A percentile compares a stretch with the other conserved stretches of the same genome.
These are phyloP conservation scores for Ceriops zippeliana DNA, from an alignment of 345 rosid genomes.

Conservation along the genomic window DNA sequence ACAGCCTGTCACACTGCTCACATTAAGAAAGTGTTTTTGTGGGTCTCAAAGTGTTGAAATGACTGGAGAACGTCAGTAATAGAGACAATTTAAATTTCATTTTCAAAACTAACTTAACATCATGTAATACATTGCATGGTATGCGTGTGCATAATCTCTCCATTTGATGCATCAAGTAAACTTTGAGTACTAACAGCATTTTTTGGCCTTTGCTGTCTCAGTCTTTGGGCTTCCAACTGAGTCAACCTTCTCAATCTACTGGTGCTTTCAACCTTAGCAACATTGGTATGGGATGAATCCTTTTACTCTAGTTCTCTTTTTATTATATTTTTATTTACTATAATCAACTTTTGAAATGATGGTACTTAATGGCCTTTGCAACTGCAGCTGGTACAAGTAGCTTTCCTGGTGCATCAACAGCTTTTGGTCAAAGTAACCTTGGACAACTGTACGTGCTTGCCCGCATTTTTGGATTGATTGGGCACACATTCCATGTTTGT, in stretches of 20 bases:
- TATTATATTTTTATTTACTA: conserved; percentile 1
- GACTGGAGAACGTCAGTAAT: too few species aligned
- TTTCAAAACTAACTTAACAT: too few species aligned
- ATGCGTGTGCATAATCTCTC: neutral
- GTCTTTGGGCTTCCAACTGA: conserved; percentile 41
- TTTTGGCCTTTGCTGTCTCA: conserved; percentile 42
- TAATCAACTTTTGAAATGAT: conserved; percentile 8
- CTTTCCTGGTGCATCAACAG: conserved; percentile 40
- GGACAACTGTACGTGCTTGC: conserved; percentile 50
- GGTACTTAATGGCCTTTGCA: conserved; percentile 13
- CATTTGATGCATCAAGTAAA: conserved; percentile 5
- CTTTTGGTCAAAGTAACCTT: conserved; percentile 48
- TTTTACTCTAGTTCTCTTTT: neutral
- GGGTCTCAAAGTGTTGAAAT: too few species aligned
- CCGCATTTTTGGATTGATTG: neutral
- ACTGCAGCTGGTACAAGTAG: conserved; percentile 41
- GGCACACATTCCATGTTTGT: neutral
- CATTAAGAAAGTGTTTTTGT: too few species aligned
- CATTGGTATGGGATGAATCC: conserved; percentile 56
- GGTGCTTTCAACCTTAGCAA: conserved; percentile 49
- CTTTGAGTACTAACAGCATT: conserved; percentile 10
- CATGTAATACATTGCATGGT: too few species aligned
- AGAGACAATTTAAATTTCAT: too few species aligned
- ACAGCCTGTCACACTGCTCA: too few species aligned
- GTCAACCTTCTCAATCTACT: conserved; percentile 51